Conservation (phyloP, 1,284 basidiomycete genomes). For the Termitomyces sp. region DNA sequence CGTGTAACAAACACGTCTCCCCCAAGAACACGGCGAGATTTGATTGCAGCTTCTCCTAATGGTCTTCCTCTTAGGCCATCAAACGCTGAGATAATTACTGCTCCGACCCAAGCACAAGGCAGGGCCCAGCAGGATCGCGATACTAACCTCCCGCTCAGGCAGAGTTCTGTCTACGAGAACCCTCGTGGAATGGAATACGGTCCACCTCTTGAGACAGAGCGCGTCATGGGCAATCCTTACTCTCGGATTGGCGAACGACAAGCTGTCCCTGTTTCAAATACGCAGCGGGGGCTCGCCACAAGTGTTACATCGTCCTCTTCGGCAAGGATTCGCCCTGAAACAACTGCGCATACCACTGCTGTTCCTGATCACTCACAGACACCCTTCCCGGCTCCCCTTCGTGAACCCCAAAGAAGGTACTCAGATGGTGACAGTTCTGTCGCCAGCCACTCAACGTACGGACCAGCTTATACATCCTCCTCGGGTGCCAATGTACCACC, state of each 20-base stretch:
- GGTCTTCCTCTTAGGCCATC: background rate
- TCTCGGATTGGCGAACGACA: background rate
- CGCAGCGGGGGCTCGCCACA: background rate
- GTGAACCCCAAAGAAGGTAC: slow-evolving; percentile 23
- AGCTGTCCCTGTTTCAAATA: background rate
- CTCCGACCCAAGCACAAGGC: background rate
- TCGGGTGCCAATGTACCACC: background rate
- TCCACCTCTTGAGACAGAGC: background rate
- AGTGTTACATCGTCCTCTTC: background rate
- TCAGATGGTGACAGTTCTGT: slow-evolving; percentile 21
- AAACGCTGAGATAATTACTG: background rate
- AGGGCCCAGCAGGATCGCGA: background rate
- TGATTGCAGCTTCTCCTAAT: background rate
- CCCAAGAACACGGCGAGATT: slow-evolving; percentile 4
- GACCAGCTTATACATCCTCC: slow-evolving; percentile 4
- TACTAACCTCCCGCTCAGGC: background rate
- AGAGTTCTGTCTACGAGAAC: slow-evolving; percentile 1
- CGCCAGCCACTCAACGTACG: slow-evolving; percentile 7
- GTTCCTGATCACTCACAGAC: slow-evolving; percentile 8
- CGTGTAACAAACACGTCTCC: background rate
- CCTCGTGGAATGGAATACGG: background rate
- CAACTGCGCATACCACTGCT: background rate
- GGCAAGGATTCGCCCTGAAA: background rate
- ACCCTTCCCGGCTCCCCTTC: slow-evolving; percentile 9
- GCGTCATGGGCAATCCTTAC: background rate